A percentile compares a stretch with the other conserved stretches of the same genome.
Evolutionary conservation across 768 basidiomycete genomes (phyloP).

Genomic region (Lentinula aciculospora): DNA sequence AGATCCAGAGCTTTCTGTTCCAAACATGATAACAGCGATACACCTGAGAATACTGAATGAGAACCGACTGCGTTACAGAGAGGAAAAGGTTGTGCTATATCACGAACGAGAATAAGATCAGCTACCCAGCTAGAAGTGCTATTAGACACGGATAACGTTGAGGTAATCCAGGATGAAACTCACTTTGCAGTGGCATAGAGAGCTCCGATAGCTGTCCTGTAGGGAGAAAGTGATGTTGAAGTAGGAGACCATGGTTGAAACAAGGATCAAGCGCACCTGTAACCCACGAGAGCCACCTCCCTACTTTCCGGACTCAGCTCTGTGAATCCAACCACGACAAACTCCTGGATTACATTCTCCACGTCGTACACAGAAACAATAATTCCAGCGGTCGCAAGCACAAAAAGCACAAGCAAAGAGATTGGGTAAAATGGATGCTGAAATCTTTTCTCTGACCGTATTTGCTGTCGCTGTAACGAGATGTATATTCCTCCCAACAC

Average conservation of each 20-base stretch:
- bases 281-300: not conserved
- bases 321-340: not conserved
- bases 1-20: not conserved
- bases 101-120: not conserved
- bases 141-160: no score
- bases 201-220: not conserved
- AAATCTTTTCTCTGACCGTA: not conserved
- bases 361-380: not conserved
- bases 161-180: not conserved
- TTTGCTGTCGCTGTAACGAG: not conserved
- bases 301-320: not conserved
- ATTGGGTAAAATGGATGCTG: constrained; percentile 2
- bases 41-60: not conserved
- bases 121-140: not conserved
- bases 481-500: not conserved
- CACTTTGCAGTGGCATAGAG: not conserved
- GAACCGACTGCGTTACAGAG: not conserved
- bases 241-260: no score
- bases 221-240: not conserved
- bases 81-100: not conserved
- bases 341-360: not conserved
- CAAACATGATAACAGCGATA: not conserved
- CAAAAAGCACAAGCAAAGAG: not conserved
- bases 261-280: not conserved
- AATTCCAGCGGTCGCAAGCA: constrained; percentile 1